A percentile compares a stretch with the other conserved stretches of the same genome.
phyloP scores from a whole-genome alignment of 345 rosid species.

The Linum trigynum region DNA sequence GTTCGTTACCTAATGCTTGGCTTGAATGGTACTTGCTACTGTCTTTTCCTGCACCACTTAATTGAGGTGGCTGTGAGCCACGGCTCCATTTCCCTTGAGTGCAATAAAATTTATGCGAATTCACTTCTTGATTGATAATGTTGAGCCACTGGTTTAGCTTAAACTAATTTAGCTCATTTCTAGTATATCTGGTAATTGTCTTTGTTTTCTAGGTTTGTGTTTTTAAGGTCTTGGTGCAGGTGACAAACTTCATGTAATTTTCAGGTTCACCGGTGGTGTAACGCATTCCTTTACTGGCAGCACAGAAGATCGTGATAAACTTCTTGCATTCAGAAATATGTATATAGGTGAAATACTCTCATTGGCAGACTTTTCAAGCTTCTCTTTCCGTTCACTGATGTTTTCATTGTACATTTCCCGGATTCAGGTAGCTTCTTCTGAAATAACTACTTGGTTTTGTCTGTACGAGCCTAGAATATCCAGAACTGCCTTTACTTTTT shows the following conservation, averaged over 20 bases:
- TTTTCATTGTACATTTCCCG: not conserved
- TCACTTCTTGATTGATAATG: not conserved
- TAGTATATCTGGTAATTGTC: too few relatives aligned
- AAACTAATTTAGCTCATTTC: not conserved
- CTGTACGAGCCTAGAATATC: not conserved
- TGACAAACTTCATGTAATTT: conserved; percentile 8
- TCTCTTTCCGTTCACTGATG: not conserved
- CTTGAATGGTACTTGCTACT: not conserved
- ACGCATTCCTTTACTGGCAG: conserved; percentile 89
- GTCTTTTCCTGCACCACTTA: not conserved
- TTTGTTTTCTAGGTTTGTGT: not conserved
- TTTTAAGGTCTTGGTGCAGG: not conserved
- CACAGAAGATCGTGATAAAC: conserved; percentile 60
- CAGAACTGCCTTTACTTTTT: too few relatives aligned
- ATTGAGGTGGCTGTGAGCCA: not conserved
- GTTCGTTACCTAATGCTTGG: conserved; percentile 22
- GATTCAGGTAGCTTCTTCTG: too few relatives aligned
- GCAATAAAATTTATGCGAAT: not conserved
- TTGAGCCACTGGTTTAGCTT: not conserved
- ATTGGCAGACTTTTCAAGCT: conserved; percentile 1
- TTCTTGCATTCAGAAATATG: conserved; percentile 49
- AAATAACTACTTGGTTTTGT: too few relatives aligned
- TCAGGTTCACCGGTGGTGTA: conserved; percentile 73
- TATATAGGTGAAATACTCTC: conserved; percentile 53
- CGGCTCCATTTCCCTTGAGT: not conserved